These are phyloP conservation scores for Phtheirospermum japonicum DNA, from an alignment of 257 asterid species.

Conservation along the genomic window DNA sequence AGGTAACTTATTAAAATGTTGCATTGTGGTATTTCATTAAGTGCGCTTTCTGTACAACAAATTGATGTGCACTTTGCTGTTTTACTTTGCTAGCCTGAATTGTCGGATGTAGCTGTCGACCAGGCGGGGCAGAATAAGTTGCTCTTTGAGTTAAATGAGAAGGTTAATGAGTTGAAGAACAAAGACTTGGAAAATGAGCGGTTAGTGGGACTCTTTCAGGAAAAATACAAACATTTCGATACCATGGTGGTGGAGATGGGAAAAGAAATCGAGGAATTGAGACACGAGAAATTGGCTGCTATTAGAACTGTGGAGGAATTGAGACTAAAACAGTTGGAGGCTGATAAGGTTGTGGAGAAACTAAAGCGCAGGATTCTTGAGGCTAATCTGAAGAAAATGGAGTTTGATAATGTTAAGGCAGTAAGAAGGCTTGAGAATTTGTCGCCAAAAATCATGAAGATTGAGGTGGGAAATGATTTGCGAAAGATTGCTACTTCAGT, in stretches of 20 bases:
- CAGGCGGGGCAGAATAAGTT: no score
- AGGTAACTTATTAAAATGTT: no score
- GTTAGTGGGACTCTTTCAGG: slow-evolving; percentile 8
- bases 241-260: slow-evolving; percentile 4
- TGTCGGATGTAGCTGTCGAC: no score
- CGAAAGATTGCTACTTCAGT: background rate
- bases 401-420: slow-evolving; percentile 17
- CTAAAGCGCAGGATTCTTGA: no score
- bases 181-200: no score
- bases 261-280: slow-evolving; percentile 22
- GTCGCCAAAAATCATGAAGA: slow-evolving; percentile 16
- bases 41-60: no score
- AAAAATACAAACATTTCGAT: slow-evolving; percentile 5
- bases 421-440: slow-evolving; percentile 16
- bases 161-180: no score
- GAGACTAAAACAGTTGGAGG: no score
- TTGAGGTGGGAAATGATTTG: background rate
- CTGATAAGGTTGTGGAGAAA: no score
- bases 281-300: slow-evolving; percentile 11
- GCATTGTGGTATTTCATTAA: background rate
- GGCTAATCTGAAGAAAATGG: background rate
- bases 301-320: no score
- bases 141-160: no score
- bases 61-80: no score
- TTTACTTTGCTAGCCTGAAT: background rate